Percentiles rank a stretch among this genome's conserved stretches.
phyloP scores from a whole-genome alignment of 1,284 basidiomycete genomes.

The Schizophyllum commune region DNA sequence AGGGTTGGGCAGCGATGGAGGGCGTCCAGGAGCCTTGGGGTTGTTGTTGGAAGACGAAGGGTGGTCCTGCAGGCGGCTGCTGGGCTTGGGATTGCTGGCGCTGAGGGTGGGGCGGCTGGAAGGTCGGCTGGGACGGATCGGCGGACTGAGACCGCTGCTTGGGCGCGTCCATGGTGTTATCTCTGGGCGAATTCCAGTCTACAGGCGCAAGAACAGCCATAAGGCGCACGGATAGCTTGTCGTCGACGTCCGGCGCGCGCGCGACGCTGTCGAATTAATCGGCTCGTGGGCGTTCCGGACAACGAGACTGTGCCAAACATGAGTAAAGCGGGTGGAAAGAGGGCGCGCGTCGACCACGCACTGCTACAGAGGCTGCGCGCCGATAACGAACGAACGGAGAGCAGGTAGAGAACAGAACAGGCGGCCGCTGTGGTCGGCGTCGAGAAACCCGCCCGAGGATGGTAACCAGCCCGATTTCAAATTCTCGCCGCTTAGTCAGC shows the following conservation, averaged over 20 bases:
- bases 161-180: conserved; percentile 51
- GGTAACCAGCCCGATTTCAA: neutral
- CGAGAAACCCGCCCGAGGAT: neutral
- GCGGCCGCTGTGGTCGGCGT: neutral
- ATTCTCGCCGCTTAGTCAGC: neutral
- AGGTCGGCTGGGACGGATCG: conserved; percentile 34
- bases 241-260: neutral
- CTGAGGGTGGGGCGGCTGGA: conserved; percentile 21
- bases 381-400: neutral
- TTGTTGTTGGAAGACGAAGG: conserved; percentile 39
- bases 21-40: conserved; percentile 57
- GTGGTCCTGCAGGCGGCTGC: conserved; percentile 18
- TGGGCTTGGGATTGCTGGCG: conserved; percentile 28
- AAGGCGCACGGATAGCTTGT: conserved; percentile 25
- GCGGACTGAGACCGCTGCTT: conserved; percentile 49
- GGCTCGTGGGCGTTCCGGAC: neutral
- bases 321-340: neutral
- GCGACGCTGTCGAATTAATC: neutral
- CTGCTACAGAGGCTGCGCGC: neutral
- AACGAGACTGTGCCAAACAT: neutral
- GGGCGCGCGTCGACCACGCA: neutral
- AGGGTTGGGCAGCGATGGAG: conserved; percentile 52
- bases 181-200: conserved; percentile 60
- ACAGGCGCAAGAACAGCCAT: conserved; percentile 71
- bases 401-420: neutral